Conservation (phyloP, 768 basidiomycete species). For the Naganishia randhawae region DNA sequence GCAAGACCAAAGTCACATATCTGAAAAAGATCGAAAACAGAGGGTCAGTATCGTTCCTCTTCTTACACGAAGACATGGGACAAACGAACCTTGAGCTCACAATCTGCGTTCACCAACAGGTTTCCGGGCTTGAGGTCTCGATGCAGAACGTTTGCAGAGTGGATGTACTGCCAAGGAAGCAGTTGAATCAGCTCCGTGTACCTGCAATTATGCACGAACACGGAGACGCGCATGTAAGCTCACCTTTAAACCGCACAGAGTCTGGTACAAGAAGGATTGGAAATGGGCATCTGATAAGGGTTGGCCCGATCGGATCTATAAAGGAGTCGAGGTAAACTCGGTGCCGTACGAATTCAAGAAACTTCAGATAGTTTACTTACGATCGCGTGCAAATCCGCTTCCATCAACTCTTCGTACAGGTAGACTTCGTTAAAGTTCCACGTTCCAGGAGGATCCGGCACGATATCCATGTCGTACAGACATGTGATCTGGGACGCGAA, state of each 20-base stretch:
- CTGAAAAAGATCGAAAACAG: too few relatives aligned
- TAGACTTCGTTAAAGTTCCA: conserved; percentile 95
- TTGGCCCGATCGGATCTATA: conserved; percentile 54
- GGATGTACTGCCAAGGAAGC: conserved; percentile 65
- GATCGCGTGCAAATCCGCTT: conserved; percentile 98
- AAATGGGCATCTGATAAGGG: conserved; percentile 55
- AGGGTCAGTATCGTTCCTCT: too few relatives aligned
- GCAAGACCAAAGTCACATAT: conserved; percentile 99
- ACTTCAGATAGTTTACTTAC: conserved; percentile 54
- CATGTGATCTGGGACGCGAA: conserved; percentile 76
- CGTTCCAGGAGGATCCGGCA: conserved; percentile 69
- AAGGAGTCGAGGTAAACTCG: neutral
- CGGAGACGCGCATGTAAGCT: conserved; percentile 70
- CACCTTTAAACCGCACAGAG: conserved; percentile 84
- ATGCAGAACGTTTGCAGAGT: conserved; percentile 95
- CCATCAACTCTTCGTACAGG: conserved; percentile 94
- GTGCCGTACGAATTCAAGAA: neutral
- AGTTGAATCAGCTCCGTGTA: conserved; percentile 55
- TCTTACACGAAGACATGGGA: too few relatives aligned
- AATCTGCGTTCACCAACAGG: conserved; percentile 94
- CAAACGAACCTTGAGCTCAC: conserved; percentile 53
- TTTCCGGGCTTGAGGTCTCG: conserved; percentile 91
- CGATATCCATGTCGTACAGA: conserved; percentile 96
- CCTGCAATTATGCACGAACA: conserved; percentile 53
- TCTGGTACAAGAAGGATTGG: conserved; percentile 91